Base-by-base conservation (phyloP, 1,284 basidiomycete genomes). In the Heterobasidion parviporum region DNA sequence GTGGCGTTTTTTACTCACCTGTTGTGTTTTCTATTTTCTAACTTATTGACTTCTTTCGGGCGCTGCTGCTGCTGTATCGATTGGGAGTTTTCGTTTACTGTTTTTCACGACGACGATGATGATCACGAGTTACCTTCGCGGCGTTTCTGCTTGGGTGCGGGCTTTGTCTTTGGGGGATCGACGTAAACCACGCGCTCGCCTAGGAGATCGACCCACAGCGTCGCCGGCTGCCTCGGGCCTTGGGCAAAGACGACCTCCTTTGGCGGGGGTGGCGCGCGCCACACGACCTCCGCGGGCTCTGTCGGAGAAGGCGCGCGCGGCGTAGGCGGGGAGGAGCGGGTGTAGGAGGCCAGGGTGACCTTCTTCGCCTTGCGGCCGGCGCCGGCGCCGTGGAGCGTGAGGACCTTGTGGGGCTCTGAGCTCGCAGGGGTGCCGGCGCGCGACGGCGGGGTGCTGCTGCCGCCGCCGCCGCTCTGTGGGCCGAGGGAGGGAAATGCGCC, bases 401-500 rank as follows among this genome's bases (percentile, higher is more conserved):
- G 38, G 10, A 41, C 38, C n/a, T 41, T 41, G 38, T 41, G 38
- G 12, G 38, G 38, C 26, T 26, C 26, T 1, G 26, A 26, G 26
- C 26, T 26, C 26, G 26, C 26, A 26, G 26, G 26, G 26, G 26
- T 26, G 26, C 26, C 5, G 26, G 26, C 26, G 26, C 26, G 26
- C 26, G 26, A 5, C 26, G 26, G 26, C 3, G 26, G 26, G 3
- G 26, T 26, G 26, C 26, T 20, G 44, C 44, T 49, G 47, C 47
- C 47, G 47, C 18, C 32, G 20, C 18, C 20, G 2, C n/a, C 14
- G 44, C n/a, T 46, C 44, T 46, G 44, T 46, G 44, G 20, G n/a
- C 44, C 43, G 43, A 88, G 75, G 14, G 73, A 70, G 12, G 87
- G 86, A 64, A 89, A 88, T 0, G 80, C 81, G 5, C 85, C 85